Conservation (phyloP, 208 protist species). For the Trypanosoma avium region DNA sequence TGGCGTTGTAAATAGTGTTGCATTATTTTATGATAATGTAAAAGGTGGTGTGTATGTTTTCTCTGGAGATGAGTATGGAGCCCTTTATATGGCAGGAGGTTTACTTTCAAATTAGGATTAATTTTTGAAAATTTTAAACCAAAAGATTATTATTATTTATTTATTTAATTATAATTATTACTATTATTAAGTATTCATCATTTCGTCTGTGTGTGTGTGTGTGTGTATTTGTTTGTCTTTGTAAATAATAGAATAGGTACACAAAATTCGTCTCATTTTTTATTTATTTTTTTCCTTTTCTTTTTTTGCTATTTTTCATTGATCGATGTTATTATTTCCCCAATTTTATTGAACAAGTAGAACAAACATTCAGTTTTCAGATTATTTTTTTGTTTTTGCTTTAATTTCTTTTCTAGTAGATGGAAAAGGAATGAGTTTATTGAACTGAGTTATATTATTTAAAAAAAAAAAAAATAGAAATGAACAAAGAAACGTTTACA, state of each 20-base stretch:
- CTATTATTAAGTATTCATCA: constrained; percentile 5
- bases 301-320: constrained; percentile 3
- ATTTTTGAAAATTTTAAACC: not conserved
- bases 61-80: constrained; percentile 49
- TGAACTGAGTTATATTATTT: too few species aligned
- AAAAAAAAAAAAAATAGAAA: too few species aligned
- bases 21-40: constrained; percentile 37
- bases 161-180: too few species aligned
- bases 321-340: too few species aligned
- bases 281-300: not conserved
- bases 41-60: constrained; percentile 51
- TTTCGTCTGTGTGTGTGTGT: constrained; percentile 11
- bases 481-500: too few species aligned
- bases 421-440: too few species aligned
- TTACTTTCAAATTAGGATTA: not conserved
- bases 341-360: too few species aligned
- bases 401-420: too few species aligned
- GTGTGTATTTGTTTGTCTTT: constrained; percentile 15
- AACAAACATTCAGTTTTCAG: too few species aligned
- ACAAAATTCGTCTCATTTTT: not conserved
- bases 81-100: constrained; percentile 47
- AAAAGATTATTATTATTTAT: not conserved
- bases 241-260: not conserved
- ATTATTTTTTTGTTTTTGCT: too few species aligned
- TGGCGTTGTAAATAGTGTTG: constrained; percentile 73